These are phyloP conservation scores for Raffaelea arxii DNA, from an alignment of 2,329 filamentous ascomycete species.

Conservation along the genomic window DNA sequence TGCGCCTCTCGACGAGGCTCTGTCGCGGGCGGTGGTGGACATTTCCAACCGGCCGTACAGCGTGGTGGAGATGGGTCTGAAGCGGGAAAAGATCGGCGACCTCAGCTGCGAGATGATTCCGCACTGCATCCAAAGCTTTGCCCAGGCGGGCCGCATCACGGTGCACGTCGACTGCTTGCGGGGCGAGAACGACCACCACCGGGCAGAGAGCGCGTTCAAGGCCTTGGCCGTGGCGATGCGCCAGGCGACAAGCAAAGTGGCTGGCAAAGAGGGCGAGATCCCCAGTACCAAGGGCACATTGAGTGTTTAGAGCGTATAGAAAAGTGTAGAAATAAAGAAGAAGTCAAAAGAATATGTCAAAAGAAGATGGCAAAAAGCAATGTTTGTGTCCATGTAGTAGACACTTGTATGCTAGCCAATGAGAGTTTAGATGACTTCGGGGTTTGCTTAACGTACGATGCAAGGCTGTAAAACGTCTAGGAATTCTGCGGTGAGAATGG, in stretches of 20 bases:
- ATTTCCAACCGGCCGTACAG: constrained; percentile 84
- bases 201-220: constrained; percentile 96
- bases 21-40: constrained; percentile 89
- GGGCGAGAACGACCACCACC: constrained; percentile 90
- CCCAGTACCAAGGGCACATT: constrained; percentile 94
- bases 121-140: constrained; percentile 90
- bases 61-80: constrained; percentile 75
- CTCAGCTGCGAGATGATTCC: constrained; percentile 95
- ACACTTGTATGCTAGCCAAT: no score
- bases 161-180: constrained; percentile 88
- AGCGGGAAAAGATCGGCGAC: constrained; percentile 87
- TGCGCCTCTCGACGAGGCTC: constrained; percentile 87
- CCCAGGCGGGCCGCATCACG: constrained; percentile 82
- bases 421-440: no score
- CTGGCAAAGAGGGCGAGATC: constrained; percentile 81
- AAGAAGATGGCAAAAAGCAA: neutral
- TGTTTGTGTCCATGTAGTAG: no score
- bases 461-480: no score
- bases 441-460: no score
- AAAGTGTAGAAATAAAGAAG: neutral
- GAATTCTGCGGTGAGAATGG: no score
- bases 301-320: constrained; percentile 36
- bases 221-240: constrained; percentile 80
- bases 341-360: constrained; percentile 8
- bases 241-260: constrained; percentile 63